phyloP scores from a whole-genome alignment of 805 yeast species.

The Hyphopichia homilentoma region DNA sequence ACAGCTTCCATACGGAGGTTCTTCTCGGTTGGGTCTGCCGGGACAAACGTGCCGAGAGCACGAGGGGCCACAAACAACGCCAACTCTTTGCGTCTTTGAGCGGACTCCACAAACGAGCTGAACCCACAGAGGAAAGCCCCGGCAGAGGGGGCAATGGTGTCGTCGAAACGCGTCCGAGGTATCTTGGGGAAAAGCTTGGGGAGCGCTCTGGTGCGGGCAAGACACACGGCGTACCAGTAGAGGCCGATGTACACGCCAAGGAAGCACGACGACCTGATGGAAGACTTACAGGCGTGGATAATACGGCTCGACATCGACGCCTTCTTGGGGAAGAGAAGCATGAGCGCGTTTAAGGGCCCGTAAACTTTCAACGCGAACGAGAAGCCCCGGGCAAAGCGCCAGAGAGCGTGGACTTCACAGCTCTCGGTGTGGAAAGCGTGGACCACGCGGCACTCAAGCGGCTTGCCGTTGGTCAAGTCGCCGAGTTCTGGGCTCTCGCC shows the following conservation, averaged over 20 bases:
- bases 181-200: constrained; percentile 36
- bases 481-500: constrained; percentile 32
- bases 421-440: constrained; percentile 36
- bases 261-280: constrained; percentile 41
- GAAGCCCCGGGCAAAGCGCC: constrained; percentile 42
- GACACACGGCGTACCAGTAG: constrained; percentile 47
- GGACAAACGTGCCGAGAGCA: constrained; percentile 31
- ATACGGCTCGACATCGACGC: constrained; percentile 11
- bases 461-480: constrained; percentile 17
- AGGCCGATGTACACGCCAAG: constrained; percentile 39
- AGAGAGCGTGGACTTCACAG: constrained; percentile 46
- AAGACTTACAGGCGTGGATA: constrained; percentile 18
- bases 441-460: constrained; percentile 38
- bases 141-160: constrained; percentile 34
- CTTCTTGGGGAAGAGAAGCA: constrained; percentile 21
- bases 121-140: constrained; percentile 42
- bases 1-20: constrained; percentile 26
- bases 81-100: constrained; percentile 42
- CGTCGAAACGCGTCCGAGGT: constrained; percentile 32
- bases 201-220: constrained; percentile 35
- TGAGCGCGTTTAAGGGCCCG: constrained; percentile 36
- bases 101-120: constrained; percentile 37
- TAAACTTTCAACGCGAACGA: constrained; percentile 37
- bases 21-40: constrained; percentile 19
- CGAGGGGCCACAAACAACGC: constrained; percentile 45